Evolutionary conservation across 768 basidiomycete genomes (phyloP).

Genomic region (Xerocomellus chrysenteron): DNA sequence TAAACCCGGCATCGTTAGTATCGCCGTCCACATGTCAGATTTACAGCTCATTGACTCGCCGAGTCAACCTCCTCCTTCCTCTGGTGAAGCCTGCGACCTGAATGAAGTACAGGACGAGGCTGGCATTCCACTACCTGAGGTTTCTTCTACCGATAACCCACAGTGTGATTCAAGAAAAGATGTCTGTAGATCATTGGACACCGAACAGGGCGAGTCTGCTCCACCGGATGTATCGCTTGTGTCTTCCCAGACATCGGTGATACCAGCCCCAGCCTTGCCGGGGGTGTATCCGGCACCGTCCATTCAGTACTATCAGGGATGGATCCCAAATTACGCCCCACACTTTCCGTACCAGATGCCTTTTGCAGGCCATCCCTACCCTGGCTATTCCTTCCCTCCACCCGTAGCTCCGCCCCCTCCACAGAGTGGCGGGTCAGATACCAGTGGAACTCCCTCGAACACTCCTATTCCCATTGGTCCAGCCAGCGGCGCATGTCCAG

Average conservation of each 20-base stretch:
- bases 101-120: slow-evolving; percentile 20
- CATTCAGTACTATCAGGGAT: slow-evolving; percentile 50
- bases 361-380: slow-evolving; percentile 44
- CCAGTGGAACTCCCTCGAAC: slow-evolving; percentile 32
- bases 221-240: slow-evolving; percentile 2
- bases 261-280: slow-evolving; percentile 14
- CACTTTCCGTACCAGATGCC: slow-evolving; percentile 53
- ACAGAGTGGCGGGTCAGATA: slow-evolving; percentile 38
- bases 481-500: slow-evolving; percentile 44
- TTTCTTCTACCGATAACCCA: neutral
- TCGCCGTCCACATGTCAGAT: slow-evolving; percentile 13
- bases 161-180: slow-evolving; percentile 8
- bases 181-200: slow-evolving; percentile 20
- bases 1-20: slow-evolving; percentile 3
- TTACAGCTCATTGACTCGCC: slow-evolving; percentile 7
- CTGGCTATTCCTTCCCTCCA: slow-evolving; percentile 43
- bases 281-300: slow-evolving; percentile 40
- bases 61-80: neutral
- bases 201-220: slow-evolving; percentile 25
- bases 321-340: slow-evolving; percentile 53
- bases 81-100: slow-evolving; percentile 11
- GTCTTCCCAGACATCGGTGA: slow-evolving; percentile 31
- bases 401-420: slow-evolving; percentile 25
- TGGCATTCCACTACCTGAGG: neutral
- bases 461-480: slow-evolving; percentile 38